Evolutionary conservation across 2,329 filamentous ascomycete genomes (phyloP).

Genomic region (Colletotrichum lini): DNA sequence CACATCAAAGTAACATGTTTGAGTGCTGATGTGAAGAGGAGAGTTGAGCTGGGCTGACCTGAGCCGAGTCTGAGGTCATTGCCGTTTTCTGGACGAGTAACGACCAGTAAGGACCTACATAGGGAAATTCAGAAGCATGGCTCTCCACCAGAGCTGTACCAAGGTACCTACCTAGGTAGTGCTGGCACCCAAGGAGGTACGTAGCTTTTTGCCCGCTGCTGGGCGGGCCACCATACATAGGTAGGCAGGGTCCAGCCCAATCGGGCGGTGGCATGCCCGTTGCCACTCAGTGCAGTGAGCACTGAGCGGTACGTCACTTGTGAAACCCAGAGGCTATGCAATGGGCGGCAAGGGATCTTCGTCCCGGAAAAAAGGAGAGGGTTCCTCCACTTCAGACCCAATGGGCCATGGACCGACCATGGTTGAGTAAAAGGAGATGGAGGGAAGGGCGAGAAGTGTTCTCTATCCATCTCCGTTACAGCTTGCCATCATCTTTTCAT

Average conservation of each 20-base stretch:
- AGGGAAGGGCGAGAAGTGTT: not conserved
- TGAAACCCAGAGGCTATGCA: not conserved
- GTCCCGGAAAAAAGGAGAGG: not conserved
- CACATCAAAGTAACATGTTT: not conserved
- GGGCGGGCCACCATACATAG: too few relatives aligned
- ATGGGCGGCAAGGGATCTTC: constrained; percentile 1
- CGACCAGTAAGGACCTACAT: not conserved
- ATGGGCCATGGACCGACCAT: not conserved
- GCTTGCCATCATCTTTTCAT: not conserved
- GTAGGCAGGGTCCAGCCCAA: too few relatives aligned
- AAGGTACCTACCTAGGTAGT: too few relatives aligned
- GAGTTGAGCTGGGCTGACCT: not conserved
- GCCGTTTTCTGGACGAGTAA: not conserved
- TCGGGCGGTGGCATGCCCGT: too few relatives aligned
- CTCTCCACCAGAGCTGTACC: too few relatives aligned
- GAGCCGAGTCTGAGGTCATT: not conserved
- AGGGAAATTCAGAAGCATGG: too few relatives aligned
- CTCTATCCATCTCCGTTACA: constrained; percentile 2
- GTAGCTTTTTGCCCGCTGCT: too few relatives aligned
- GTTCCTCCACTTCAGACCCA: not conserved
- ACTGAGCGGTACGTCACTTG: not conserved
- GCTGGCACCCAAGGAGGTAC: too few relatives aligned
- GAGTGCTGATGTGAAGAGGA: not conserved
- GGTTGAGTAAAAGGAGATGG: constrained; percentile 19
- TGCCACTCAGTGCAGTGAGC: too few relatives aligned